Base-by-base conservation (phyloP, 108 stramenopile species). In the Cyclotella cryptica region DNA sequence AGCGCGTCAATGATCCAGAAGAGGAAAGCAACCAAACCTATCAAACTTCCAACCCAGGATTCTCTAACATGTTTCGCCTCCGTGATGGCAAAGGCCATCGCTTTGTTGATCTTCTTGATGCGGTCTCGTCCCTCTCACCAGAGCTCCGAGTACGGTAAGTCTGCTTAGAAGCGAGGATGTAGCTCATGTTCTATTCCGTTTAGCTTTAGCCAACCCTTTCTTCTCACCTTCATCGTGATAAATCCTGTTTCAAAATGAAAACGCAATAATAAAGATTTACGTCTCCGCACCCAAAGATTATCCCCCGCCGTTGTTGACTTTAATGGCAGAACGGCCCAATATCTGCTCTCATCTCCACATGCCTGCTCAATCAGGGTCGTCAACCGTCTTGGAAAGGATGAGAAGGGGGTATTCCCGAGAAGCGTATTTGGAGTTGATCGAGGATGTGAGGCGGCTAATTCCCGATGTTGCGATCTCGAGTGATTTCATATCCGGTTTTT, bases 401-500 rank as follows among this genome's bases (percentile, higher is more conserved):
- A 86, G 97, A 55, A 85, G 99, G 30, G 97, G 98, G n/a, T n/a
- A n/a, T n/a, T n/a, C n/a, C n/a, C n/a, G n/a, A n/a, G 98, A 99
- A 60, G 96, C 98, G 0, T 99, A 98, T 79, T 60, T 98, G 67
- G 77, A 91, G 42, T 84, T 99, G 45, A 89, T 97, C 55, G 84
- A 92, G 22, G 71, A 85, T 43, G 91, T 94, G 3, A 76, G 84
- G n/a, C 43, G 35, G 13, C 69, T 79, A 12, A 92, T 99, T 61
- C 96, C 97, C 0, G 97, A 95, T 58, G 96, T 98, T 15, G 88
- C 96, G 13, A 77, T 99, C 26, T 94, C 94, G 18, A 90, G 88
- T n/a, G 99, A 99, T 85, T 94, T 98, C 64, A 99, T 99, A 55
- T 62, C 93, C 10, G 99, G 99, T 60, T 99, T 99, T 79, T 99